Conservation (phyloP, 129 eudicot species). For the Rutidosis leptorrhynchoides region DNA sequence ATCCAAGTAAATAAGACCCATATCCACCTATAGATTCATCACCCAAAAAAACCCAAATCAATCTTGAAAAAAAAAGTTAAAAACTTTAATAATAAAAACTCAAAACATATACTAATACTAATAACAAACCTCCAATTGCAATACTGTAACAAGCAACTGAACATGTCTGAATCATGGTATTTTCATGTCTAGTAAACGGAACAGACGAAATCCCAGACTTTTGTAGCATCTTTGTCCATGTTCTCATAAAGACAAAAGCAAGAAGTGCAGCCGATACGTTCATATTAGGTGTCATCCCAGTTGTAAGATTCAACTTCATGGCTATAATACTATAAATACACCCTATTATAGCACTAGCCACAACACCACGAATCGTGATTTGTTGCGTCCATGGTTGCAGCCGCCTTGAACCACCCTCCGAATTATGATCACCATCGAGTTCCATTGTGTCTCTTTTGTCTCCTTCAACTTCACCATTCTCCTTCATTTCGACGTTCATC, state of each 20-base stretch:
- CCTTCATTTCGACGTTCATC: conserved; percentile 29
- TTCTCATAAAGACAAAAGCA: conserved; percentile 59
- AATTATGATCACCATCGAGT: conserved; percentile 18
- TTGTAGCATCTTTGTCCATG: conserved; percentile 65
- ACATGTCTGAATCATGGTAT: conserved; percentile 82
- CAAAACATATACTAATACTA: background rate
- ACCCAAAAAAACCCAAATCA: conserved; percentile 6
- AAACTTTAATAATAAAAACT: conserved; percentile 1
- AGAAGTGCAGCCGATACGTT: conserved; percentile 85
- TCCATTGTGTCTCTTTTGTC: conserved; percentile 29
- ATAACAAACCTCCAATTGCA: conserved; percentile 56
- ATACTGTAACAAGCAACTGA: conserved; percentile 83
- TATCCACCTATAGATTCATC: conserved; percentile 51
- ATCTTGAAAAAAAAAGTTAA: background rate
- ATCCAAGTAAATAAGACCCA: conserved; percentile 69
- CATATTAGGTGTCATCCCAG: conserved; percentile 73
- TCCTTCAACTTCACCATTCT: conserved; percentile 39
- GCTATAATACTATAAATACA: conserved; percentile 63
- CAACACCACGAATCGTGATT: conserved; percentile 56
- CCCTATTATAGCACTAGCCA: conserved; percentile 59
- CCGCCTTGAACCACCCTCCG: conserved; percentile 32
- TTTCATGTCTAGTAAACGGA: conserved; percentile 86
- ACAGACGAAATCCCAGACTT: conserved; percentile 46
- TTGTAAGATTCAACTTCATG: conserved; percentile 74
- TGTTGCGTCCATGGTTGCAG: conserved; percentile 69